These are phyloP conservation scores for Tulasnella calospora DNA, from an alignment of 768 basidiomycete genomes.

Conservation along the genomic window DNA sequence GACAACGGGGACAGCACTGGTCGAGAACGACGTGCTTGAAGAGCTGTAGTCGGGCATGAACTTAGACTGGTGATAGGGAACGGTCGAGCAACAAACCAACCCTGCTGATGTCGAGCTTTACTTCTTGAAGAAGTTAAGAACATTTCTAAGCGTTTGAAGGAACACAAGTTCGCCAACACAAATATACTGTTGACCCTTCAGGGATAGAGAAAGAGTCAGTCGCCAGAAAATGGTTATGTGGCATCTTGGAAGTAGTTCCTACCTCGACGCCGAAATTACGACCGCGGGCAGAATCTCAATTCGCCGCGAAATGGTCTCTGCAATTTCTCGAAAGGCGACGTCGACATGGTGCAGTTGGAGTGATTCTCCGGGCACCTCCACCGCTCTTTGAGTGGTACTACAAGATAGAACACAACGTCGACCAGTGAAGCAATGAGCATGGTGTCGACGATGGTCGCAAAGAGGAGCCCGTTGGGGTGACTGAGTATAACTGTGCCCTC, in stretches of 20 bases:
- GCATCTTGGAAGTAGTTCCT: constrained; percentile 51
- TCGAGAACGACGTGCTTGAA: no score
- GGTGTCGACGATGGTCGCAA: constrained; percentile 95
- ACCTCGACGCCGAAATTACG: constrained; percentile 95
- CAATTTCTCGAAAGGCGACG: constrained; percentile 91
- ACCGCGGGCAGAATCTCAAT: constrained; percentile 86
- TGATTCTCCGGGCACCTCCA: constrained; percentile 90
- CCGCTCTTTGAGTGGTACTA: constrained; percentile 99
- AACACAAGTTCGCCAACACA: no score
- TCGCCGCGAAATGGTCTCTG: constrained; percentile 74
- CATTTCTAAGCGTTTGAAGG: constrained; percentile 89
- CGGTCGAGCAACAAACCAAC: no score
- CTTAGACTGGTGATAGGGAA: no score
- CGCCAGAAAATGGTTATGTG: constrained; percentile 18
- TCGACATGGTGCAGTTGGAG: constrained; percentile 98
- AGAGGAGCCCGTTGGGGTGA: constrained; percentile 89
- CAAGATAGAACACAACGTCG: constrained; percentile 99
- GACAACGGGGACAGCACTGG: no score
- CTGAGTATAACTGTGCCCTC: constrained; percentile 95
- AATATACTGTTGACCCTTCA: no score
- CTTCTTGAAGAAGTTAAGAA: constrained; percentile 94
- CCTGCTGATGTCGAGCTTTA: no score
- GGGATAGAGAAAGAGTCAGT: no score
- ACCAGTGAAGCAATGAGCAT: constrained; percentile 91
- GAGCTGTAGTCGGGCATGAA: no score